Evolutionary conservation across 2,329 filamentous ascomycete species (phyloP), one percentile per base, ranked within the genome.

Genomic region (Lecanicillium sp.): DNA sequence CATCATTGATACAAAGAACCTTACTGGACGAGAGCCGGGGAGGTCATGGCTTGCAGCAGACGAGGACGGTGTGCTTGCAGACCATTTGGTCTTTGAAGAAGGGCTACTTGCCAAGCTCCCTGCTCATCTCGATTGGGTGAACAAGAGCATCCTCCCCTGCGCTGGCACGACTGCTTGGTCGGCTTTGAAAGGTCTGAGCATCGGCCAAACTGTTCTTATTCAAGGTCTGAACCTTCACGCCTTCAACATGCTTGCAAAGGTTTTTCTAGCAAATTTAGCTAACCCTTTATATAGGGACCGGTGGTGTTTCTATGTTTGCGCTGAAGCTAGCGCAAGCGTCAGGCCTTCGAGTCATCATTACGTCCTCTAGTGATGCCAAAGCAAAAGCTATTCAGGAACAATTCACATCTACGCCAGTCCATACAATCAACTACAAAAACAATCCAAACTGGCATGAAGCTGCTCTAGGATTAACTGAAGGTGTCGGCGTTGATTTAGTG

Each of bases 91-190:
- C 1, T 67, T 25, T 25, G 22, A 25, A 7, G 22, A 25, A 11
- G 7, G 22, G 7, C 63, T 51, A 8, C 33, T 68, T 4, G 51
- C 45, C 17, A 62, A 58, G 33, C 37, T 67, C 0, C 65, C 64
- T 0, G 38, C 38, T 0, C 51, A 67, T 37, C 47, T 68, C 14
- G 46, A 54, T 27, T 67, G 59, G 57, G 41, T 51, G 1, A 45
- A 56, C 3, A 59, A 62, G 3, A 48, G 51, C 7, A 57, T 57
- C 2, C 54, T 70, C 13, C 63, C 64, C 22, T 25, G 1, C 68
- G 65, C 67, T 15, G 67, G 63, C 1, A 53, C 60, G 0, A 70
- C 66, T 0, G 66, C 67, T 2, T 70, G 66, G 63, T 52, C 56
- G 33, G 62, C 64, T 1, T 43, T 68, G n/a, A 64, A 61, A 43